A percentile compares a stretch with the other conserved stretches of the same genome.
Conservation (phyloP, 768 basidiomycete genomes). For the Termitomyces sp. region DNA sequence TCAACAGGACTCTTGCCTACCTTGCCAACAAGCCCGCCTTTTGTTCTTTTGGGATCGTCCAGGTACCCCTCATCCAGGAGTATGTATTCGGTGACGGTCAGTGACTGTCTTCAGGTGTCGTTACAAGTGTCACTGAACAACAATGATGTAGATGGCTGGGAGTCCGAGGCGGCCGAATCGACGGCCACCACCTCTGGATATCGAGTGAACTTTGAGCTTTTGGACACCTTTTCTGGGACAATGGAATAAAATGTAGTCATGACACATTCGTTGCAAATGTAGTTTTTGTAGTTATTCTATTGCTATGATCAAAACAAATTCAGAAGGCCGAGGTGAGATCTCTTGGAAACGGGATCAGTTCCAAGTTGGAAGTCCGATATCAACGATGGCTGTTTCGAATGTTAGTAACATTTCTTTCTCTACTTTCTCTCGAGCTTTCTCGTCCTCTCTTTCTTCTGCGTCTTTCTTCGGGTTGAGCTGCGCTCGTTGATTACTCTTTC, state of each 20-base stretch:
- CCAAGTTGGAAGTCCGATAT: slow-evolving; percentile 18
- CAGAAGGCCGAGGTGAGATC: not conserved
- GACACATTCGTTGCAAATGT: not conserved
- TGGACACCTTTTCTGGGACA: not conserved
- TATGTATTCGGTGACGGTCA: slow-evolving; percentile 9
- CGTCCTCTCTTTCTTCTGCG: slow-evolving; percentile 12
- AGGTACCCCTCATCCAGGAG: not conserved
- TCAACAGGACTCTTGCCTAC: slow-evolving; percentile 23
- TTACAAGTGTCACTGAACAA: slow-evolving; percentile 5
- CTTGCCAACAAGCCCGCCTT: slow-evolving; percentile 16
- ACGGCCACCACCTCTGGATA: slow-evolving; percentile 26
- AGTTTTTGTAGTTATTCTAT: not conserved
- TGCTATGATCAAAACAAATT: not conserved
- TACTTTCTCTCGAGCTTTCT: slow-evolving; percentile 8
- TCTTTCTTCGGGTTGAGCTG: slow-evolving; percentile 26
- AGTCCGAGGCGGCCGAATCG: slow-evolving; percentile 26
- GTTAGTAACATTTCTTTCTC: slow-evolving; percentile 3
- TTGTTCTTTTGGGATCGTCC: slow-evolving; percentile 8
- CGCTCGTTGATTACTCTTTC: slow-evolving; percentile 21
- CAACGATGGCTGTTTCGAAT: not conserved
- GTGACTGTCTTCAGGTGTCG: not conserved
- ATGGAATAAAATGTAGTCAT: not conserved
- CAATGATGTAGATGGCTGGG: slow-evolving; percentile 12
- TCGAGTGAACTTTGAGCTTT: not conserved
- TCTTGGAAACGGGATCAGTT: slow-evolving; percentile 15